These are phyloP conservation scores for Talaromyces sp. DNA, from an alignment of 2,329 filamentous ascomycete genomes.

Conservation along the genomic window DNA sequence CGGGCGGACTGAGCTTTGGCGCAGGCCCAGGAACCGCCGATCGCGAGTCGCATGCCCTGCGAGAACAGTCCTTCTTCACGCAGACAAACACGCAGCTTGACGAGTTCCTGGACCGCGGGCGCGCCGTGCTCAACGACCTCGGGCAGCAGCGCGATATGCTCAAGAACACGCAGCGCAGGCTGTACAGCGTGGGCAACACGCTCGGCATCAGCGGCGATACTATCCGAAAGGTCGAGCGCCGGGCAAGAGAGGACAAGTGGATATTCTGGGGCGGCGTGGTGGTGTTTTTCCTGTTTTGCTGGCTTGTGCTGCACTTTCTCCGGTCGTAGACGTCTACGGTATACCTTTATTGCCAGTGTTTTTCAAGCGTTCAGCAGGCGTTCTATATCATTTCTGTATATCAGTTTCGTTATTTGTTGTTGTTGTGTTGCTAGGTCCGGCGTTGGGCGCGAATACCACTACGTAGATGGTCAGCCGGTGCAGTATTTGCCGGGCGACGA, in stretches of 20 bases:
- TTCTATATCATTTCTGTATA: not conserved
- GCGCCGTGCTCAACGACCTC: constrained; percentile 83
- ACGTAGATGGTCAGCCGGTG: not conserved
- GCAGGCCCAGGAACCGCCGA: constrained; percentile 50
- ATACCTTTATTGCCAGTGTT: not conserved
- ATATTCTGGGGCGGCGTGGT: constrained; percentile 87
- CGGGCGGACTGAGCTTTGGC: constrained; percentile 40
- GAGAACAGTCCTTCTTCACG: constrained; percentile 82
- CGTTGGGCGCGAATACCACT: not conserved
- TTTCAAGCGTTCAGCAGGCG: constrained; percentile 8
- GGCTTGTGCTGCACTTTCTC: constrained; percentile 80
- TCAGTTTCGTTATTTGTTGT: too few species aligned
- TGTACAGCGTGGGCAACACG: constrained; percentile 92
- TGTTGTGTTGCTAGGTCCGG: not conserved
- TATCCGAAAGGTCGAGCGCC: constrained; percentile 89
- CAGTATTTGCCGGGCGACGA: too few species aligned
- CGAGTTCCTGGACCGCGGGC: constrained; percentile 85
- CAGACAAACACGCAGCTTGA: constrained; percentile 80
- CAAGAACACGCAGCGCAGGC: constrained; percentile 83
- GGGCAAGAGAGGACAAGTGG: constrained; percentile 95
- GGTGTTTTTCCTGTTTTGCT: constrained; percentile 86
- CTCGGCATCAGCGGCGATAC: constrained; percentile 91
- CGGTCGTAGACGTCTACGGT: constrained; percentile 44
- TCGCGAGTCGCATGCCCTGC: constrained; percentile 74
- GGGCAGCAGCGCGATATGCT: constrained; percentile 88